Base-by-base conservation (phyloP, 116 monocot species). In the Phalaenopsis hybrid region DNA sequence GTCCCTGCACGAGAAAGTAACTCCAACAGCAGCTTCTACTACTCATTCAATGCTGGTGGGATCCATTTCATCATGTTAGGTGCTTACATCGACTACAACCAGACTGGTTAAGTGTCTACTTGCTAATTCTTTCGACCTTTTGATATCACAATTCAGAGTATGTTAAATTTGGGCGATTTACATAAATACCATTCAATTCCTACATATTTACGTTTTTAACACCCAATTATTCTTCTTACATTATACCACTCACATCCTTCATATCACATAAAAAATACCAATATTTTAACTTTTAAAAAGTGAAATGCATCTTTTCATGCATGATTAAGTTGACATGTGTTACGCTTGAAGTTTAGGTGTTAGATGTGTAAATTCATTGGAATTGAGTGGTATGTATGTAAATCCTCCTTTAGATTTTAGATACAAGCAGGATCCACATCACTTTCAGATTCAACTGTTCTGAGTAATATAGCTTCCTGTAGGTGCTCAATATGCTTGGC, bases 31-130 rank as follows among this genome's bases (percentile, higher is more conserved):
- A 96, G 79, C 34, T 91, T 96, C 82, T 96, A 96, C 58, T 96
- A 96, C 74, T 96, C 96, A 15, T 96, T 96, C 52, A 88, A 93
- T 84, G 93, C 87, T 13, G 94, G 96, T 9, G 94, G 96, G 15
- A 75, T 94, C n/a, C 96, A 96, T 76, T 92, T 94, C 69, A 83
- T 96, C 68, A 96, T 96, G 96, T 84, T 96, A 12, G 96, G 96
- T 25, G 90, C 94, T 20, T 96, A 96, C 75, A 85, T 89, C 9
- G 90, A 94, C 81, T 96, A 94, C 79, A 92, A 94, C 81, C 85
- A 57, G 67, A 91, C 90, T 77, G 85, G 96, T 96, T 6, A 75
- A 31, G 10, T 75, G 1, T 46, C 37, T 44, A 25, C 15, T 21
- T 46, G n/a, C 8, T 21, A 21, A 63, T 7, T 21, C 6, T 7